These are phyloP conservation scores for Sordariomycetes sp. DNA, from an alignment of 2,329 filamentous ascomycete species.

Conservation along the genomic window DNA sequence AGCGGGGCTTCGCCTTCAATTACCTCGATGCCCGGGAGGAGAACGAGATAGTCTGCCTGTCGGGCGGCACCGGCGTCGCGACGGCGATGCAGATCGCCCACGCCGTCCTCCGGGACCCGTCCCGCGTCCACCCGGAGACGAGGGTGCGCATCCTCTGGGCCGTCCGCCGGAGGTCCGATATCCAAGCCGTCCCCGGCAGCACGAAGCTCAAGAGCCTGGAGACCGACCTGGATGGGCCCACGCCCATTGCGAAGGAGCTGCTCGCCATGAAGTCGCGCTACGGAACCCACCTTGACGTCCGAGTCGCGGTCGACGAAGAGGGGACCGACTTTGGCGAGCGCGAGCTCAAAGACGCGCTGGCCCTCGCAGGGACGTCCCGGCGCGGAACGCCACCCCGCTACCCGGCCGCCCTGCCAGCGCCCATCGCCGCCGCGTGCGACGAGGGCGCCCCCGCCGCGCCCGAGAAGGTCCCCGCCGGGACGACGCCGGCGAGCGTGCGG, in stretches of 20 bases:
- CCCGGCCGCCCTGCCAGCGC: background rate
- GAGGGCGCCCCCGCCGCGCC: slow-evolving; percentile 11
- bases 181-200: slow-evolving; percentile 19
- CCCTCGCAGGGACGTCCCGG: background rate
- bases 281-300: slow-evolving; percentile 47
- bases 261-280: slow-evolving; percentile 48
- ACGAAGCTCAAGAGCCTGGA: slow-evolving; percentile 9
- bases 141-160: slow-evolving; percentile 74
- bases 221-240: slow-evolving; percentile 17
- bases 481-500: slow-evolving; percentile 17
- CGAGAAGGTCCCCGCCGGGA: slow-evolving; percentile 17
- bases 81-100: slow-evolving; percentile 75
- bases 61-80: slow-evolving; percentile 86
- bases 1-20: background rate
- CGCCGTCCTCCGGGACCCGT: slow-evolving; percentile 36
- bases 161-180: slow-evolving; percentile 45
- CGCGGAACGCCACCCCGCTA: background rate
- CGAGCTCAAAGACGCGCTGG: slow-evolving; percentile 29
- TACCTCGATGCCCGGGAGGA: slow-evolving; percentile 9
- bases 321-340: slow-evolving; percentile 49
- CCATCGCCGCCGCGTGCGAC: slow-evolving; percentile 3
- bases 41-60: slow-evolving; percentile 63
- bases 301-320: slow-evolving; percentile 79
- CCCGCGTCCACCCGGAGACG: slow-evolving; percentile 11
- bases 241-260: slow-evolving; percentile 51